Evolutionary conservation across 106 monocot species (phyloP), one percentile per base, ranked within the genome.

Genomic region (Phalaenopsis aphrodite): DNA sequence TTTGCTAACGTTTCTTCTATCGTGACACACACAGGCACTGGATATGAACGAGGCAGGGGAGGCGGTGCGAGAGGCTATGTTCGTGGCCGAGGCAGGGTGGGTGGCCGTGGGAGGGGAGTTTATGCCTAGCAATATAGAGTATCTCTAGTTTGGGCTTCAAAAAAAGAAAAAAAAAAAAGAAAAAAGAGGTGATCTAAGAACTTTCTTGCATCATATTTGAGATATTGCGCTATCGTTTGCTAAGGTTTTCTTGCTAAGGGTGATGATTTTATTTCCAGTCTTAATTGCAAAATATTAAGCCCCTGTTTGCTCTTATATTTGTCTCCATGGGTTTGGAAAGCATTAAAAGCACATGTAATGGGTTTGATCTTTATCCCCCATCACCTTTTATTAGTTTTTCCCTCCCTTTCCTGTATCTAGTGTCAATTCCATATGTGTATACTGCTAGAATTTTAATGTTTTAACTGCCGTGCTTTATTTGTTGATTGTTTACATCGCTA

Each of bases 21-120:
- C 30, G 37, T 12, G 1, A 19, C 73, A 19, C 45, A 72, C 52
- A 55, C 79, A 93, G 87, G 87, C 84, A 78, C 67, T 39, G 95
- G 89, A 65, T 86, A 89, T 86, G 86, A 86, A 57, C 83, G 89
- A 56, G 95, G 88, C 16, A 83, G 92, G 65, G 89, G 85, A 23
- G 84, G 78, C 38, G 83, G 89, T 61, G 89, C 88, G 39, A 78
- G 94, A 79, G 94, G 91, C 42, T 89, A 88, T 85, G 82, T 41
- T 15, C 93, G 95, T 52, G 95, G 82, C 2, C 79, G 95, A 72
- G 93, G 93, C 23, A 85, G 92, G 85, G 84, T 86, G 79, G 90
- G 84, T 12, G 82, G 78, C 30, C 83, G 93, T 68, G 93, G 91
- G 4, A 87, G 91, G 79, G 91, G 83, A 30, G 89, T 81, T 58